phyloP scores from a whole-genome alignment of 352 stramenopile genomes.

The Saprolegnia parasitica region DNA sequence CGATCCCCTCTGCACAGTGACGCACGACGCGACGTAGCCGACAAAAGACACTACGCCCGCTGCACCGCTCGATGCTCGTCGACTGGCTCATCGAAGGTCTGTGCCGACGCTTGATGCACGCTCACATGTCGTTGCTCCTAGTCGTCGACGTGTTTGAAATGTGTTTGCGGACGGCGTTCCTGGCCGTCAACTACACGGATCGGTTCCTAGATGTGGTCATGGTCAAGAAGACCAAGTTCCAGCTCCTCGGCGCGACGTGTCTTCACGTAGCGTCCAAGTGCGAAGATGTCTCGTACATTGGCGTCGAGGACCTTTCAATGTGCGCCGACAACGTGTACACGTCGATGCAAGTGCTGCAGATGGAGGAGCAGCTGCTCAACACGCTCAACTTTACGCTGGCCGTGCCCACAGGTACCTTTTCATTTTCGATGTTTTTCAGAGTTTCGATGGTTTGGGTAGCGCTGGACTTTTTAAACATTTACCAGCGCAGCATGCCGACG shows the following conservation, averaged over 20 bases:
- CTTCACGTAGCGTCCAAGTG: constrained; percentile 88
- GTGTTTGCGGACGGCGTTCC: constrained; percentile 83
- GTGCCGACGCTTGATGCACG: no score
- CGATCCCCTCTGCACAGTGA: no score
- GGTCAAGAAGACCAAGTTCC: constrained; percentile 86
- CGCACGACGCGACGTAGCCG: constrained; percentile 37
- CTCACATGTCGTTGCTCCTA: constrained; percentile 28
- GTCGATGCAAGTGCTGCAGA: constrained; percentile 84
- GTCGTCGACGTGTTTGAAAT: constrained; percentile 92
- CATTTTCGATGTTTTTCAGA: constrained; percentile 12
- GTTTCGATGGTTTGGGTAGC: constrained; percentile 35
- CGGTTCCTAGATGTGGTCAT: constrained; percentile 83
- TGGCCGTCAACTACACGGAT: constrained; percentile 89
- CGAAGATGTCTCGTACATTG: constrained; percentile 91
- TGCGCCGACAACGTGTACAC: constrained; percentile 90
- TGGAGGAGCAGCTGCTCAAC: constrained; percentile 89
- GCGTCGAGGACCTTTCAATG: constrained; percentile 87
- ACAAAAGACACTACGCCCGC: constrained; percentile 74
- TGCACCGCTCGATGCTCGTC: constrained; percentile 87
- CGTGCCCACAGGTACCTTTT: constrained; percentile 69
- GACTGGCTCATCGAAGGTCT: constrained; percentile 90
- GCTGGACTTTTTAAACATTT: constrained; percentile 87
- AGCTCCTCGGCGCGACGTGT: constrained; percentile 86
- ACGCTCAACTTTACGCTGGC: constrained; percentile 89
- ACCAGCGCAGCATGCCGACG: constrained; percentile 79